Percentiles rank a stretch among this genome's conserved stretches.
phyloP scores from a whole-genome alignment of 306 rosid genomes.

The Benincasa hispida region DNA sequence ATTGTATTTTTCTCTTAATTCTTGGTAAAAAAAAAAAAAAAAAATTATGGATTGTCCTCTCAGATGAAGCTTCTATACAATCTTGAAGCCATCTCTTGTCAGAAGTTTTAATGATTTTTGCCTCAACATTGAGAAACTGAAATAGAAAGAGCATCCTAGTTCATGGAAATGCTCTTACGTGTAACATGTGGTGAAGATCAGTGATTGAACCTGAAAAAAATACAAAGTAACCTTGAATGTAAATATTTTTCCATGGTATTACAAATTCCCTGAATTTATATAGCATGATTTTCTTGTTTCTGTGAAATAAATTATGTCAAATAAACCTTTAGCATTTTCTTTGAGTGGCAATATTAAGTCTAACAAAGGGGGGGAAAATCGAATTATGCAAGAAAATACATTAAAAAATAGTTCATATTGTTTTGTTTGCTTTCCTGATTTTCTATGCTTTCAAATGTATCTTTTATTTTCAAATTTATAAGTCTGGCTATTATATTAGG shows the following conservation, averaged over 20 bases:
- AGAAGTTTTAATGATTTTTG: not conserved
- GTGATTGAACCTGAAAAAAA: not conserved
- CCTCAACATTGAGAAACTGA: not conserved
- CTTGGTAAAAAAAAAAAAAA: not conserved
- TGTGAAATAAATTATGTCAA: slow-evolving; percentile 1
- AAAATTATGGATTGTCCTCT: not conserved
- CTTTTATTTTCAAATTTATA: too few species aligned
- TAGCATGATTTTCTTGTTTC: not conserved
- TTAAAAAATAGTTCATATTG: too few species aligned
- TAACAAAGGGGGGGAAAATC: not conserved
- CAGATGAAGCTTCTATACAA: not conserved
- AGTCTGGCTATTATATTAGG: too few species aligned
- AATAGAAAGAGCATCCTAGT: not conserved
- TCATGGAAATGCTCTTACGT: not conserved
- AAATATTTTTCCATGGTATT: not conserved
- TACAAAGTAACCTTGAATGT: not conserved
- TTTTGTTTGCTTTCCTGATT: not conserved
- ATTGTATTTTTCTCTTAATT: not conserved
- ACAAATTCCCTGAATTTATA: not conserved
- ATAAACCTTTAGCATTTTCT: not conserved
- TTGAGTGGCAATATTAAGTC: not conserved
- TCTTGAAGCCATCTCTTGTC: not conserved
- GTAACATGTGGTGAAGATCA: not conserved
- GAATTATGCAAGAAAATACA: not conserved
- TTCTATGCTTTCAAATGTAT: not conserved